phyloP scores from a whole-genome alignment of 179 eudicot species.

The Monotropa hypopitys region DNA sequence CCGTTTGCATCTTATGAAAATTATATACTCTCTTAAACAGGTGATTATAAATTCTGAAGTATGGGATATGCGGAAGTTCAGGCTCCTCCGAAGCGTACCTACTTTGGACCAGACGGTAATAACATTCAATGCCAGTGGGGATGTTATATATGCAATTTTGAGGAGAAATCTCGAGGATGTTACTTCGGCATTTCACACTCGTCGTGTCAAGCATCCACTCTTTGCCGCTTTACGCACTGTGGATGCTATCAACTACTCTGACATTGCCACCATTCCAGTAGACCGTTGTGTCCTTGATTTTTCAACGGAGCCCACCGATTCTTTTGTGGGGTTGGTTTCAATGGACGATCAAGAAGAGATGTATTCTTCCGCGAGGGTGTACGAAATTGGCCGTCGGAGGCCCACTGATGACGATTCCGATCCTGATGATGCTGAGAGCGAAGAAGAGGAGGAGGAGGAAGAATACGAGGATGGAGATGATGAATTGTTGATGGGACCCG shows the following conservation, averaged over 20 bases:
- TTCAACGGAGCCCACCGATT: conserved; percentile 73
- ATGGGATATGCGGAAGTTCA: conserved; percentile 82
- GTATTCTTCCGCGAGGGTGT: conserved; percentile 79
- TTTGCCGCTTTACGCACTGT: conserved; percentile 79
- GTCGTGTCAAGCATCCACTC: conserved; percentile 74
- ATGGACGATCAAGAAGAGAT: conserved; percentile 84
- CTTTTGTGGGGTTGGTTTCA: conserved; percentile 68
- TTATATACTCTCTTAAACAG: conserved; percentile 20
- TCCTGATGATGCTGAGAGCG: conserved; percentile 84
- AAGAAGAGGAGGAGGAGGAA: conserved; percentile 68
- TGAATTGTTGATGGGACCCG: conserved; percentile 21
- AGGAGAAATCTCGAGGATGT: conserved; percentile 76
- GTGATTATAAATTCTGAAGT: conserved; percentile 93
- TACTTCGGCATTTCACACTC: conserved; percentile 51
- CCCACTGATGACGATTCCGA: conserved; percentile 89
- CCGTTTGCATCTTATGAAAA: not conserved
- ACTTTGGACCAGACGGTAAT: conserved; percentile 78
- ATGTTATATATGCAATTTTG: conserved; percentile 72
- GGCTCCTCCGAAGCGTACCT: conserved; percentile 77
- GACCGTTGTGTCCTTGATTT: conserved; percentile 86
- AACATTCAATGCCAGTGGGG: conserved; percentile 72
- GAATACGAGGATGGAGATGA: conserved; percentile 47
- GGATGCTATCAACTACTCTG: conserved; percentile 78
- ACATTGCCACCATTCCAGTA: conserved; percentile 76
- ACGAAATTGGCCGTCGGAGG: conserved; percentile 80